Percentiles rank a stretch among this genome's conserved stretches.
Evolutionary conservation across 768 basidiomycete genomes (phyloP).

Genomic region (Suillus sp.): DNA sequence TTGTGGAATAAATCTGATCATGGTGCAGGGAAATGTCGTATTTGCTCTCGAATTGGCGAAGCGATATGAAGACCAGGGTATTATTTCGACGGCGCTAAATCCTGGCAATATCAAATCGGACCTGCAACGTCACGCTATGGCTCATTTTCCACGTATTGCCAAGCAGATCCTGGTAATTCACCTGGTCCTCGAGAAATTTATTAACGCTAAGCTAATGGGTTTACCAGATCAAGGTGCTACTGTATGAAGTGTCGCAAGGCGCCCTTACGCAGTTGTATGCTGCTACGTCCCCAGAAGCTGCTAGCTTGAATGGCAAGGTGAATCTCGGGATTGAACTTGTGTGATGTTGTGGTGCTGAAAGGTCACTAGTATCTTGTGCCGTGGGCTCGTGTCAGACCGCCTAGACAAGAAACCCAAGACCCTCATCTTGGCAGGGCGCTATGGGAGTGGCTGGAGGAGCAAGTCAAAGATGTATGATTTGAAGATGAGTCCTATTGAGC

Average conservation of each 20-base stretch:
- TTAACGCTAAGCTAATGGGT: not conserved
- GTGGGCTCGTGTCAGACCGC: constrained; percentile 41
- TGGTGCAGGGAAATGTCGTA: constrained; percentile 45
- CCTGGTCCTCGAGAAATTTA: not conserved
- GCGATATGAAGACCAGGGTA: constrained; percentile 46
- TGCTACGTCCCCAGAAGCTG: constrained; percentile 43
- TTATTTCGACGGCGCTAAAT: constrained; percentile 48
- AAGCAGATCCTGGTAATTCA: constrained; percentile 20
- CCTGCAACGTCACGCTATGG: constrained; percentile 27
- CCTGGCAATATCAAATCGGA: constrained; percentile 44
- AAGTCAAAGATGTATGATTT: constrained; percentile 32
- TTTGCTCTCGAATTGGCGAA: constrained; percentile 48
- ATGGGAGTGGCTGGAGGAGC: constrained; percentile 52
- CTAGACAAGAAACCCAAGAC: constrained; percentile 34
- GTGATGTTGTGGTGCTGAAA: constrained; percentile 11
- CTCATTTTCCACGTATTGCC: constrained; percentile 5
- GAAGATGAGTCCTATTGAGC: not conserved
- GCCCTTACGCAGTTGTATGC: constrained; percentile 48
- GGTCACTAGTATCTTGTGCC: constrained; percentile 44
- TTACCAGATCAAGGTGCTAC: constrained; percentile 22
- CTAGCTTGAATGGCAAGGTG: constrained; percentile 44
- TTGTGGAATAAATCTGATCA: not conserved
- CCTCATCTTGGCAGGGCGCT: constrained; percentile 36
- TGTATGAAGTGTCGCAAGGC: constrained; percentile 37
- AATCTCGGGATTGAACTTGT: not conserved